Conservation (phyloP, 306 rosid species). For the Hippophae rhamnoides region DNA sequence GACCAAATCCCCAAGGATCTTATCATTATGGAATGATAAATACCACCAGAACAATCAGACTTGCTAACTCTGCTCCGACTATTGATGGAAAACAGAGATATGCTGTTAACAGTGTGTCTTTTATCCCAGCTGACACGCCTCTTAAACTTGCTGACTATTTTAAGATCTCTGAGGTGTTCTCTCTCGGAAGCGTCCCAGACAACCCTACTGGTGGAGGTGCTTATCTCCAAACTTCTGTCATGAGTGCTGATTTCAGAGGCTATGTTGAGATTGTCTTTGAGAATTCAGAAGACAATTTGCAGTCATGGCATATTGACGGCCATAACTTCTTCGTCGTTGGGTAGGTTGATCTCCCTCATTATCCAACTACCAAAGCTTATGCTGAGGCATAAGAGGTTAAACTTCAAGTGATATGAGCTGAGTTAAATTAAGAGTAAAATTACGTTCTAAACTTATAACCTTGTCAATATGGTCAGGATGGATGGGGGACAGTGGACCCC, state of each 20-base stretch:
- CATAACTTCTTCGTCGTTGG: constrained; percentile 72
- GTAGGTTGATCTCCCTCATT: constrained; percentile 28
- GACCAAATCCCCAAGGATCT: constrained; percentile 92
- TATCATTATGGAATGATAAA: constrained; percentile 80
- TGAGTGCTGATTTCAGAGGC: constrained; percentile 62
- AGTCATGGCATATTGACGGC: constrained; percentile 84
- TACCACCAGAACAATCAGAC: constrained; percentile 56
- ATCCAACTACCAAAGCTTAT: background rate
- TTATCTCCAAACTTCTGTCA: constrained; percentile 67
- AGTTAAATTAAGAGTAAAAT: no score
- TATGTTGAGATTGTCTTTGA: constrained; percentile 60
- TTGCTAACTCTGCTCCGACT: constrained; percentile 53
- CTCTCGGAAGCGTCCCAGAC: constrained; percentile 50
- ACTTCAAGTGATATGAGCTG: background rate
- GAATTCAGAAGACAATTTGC: constrained; percentile 59
- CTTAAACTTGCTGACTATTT: constrained; percentile 77
- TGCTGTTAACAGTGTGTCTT: constrained; percentile 74
- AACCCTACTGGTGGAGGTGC: constrained; percentile 51
- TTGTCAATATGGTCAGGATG: constrained; percentile 43
- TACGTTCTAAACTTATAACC: background rate
- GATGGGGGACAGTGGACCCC: constrained; percentile 76
- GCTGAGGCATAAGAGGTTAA: background rate
- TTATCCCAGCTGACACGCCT: constrained; percentile 67
- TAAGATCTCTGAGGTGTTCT: constrained; percentile 65
- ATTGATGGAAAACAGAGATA: constrained; percentile 76